Evolutionary conservation across 495 filamentous ascomycete genomes (phyloP), one percentile per base, ranked within the genome.

Genomic region (Daldinia childiae): DNA sequence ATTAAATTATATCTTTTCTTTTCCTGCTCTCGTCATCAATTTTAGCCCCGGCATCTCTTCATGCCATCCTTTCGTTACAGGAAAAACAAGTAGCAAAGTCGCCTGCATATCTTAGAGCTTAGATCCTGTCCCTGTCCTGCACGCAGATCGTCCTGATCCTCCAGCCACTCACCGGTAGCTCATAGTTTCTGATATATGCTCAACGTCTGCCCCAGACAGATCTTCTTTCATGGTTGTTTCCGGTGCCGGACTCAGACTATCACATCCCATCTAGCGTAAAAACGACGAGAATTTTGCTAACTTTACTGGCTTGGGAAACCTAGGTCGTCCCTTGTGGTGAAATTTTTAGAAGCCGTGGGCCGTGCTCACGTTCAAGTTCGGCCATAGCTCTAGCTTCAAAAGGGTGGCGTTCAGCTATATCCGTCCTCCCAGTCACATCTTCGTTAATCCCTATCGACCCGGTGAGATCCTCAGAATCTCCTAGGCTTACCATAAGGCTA

Each of bases 361-460:
- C 70, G 71, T 69, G 71, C 71, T 39, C 57, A 66, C 27, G 27
- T 29, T n/a, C n/a, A 29, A 38, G 39, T 68, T 65, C 64, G 64
- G 70, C 61, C 70, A 71, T 41, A 72, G 65, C 65, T 67, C 43
- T 38, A 58, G 32, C 32, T 58, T 34, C 30, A 19, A 67, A 30
- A 76, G 68, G 55, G 76, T 77, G 76, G 76, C 63, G 66, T 66
- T 34, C 55, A 71, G 61, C 61, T 74, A 74, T 74, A 67, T 27
- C 45, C 43, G 43, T 71, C 32, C 55, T 29, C 48, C 58, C 60
- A 19, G 48, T 71, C 58, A 74, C 64, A 66, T 43, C 66, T 58
- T 58, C 62, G 54, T 54, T 70, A 29, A 36, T 50, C 48, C 30
- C 43, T 58, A 52, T 68, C 66, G 41, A 62, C 14, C 29, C 36